Base-by-base conservation (phyloP, 805 yeast genomes). In the Myxozyma kluyveri region DNA sequence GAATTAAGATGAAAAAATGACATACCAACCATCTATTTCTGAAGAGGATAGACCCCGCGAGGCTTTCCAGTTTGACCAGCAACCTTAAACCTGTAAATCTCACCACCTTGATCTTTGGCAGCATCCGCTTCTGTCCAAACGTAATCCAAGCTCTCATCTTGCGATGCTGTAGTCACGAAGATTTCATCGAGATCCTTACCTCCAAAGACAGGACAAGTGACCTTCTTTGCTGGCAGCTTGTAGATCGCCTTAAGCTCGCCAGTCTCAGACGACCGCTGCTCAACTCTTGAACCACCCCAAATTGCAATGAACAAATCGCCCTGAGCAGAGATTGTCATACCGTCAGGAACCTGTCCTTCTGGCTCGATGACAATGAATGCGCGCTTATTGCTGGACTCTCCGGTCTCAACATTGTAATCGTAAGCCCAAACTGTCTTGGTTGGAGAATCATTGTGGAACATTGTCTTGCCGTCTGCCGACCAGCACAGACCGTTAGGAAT, bases 401-500 rank as follows among this genome's bases (percentile, higher is more conserved):
- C 72, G 2, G 69, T 67, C 14, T 57, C 61, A 3, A 61, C 50
- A 58, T 77, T 73, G 56, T 71, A 75, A 54, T 78, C 76, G 52
- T 71, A 78, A 53, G 71, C 69, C 70, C 75, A 80, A 35, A 83
- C 72, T 2, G 70, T 75, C 41, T 66, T 69, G 52, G 72, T 71
- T 36, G 72, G 60, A 2, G 84, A 78, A 49, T 82, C 83, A 1
- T 84, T 79, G 69, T 80, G 75, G 56, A 73, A 81, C 64, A 79
- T 63, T 18, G 66, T 61, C 24, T 71, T 73, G 2, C 68, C 68
- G 39, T 69, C 72, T 3, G 65, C 65, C 5, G 67, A 61, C 81
- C 84, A 84, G 41, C 77, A 81, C 50, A 83, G 70, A 6, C 96
- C 95, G 65, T 89, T 89, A 17, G 96, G 82, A 46, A 84, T 82